Evolutionary conservation across 2,329 filamentous ascomycete species (phyloP).

Genomic region (Fusarium protoensiforme): DNA sequence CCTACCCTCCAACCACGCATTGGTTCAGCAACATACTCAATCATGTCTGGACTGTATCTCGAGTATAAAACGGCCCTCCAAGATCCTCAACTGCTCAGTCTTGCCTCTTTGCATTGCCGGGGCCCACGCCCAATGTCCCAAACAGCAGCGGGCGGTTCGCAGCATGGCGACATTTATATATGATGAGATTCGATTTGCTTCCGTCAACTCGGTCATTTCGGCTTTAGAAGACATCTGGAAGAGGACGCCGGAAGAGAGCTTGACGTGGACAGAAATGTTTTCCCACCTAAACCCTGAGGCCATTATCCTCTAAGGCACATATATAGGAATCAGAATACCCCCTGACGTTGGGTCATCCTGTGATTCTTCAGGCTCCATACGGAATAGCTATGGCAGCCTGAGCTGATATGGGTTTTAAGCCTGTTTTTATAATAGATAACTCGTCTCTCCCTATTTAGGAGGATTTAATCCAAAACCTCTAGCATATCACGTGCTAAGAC

Average conservation of each 20-base stretch:
- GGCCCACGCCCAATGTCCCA: slow-evolving; percentile 45
- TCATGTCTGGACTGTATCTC: slow-evolving; percentile 51
- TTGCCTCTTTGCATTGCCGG: slow-evolving; percentile 52
- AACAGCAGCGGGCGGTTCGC: slow-evolving; percentile 42
- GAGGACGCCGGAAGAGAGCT: neutral
- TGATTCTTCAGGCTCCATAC: too few relatives aligned
- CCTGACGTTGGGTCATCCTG: too few relatives aligned
- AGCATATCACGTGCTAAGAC: too few relatives aligned
- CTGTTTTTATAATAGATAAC: too few relatives aligned
- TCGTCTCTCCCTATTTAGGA: too few relatives aligned
- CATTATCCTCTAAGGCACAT: slow-evolving; percentile 32
- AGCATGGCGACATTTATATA: slow-evolving; percentile 39
- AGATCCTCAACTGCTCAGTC: slow-evolving; percentile 53
- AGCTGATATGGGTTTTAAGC: too few relatives aligned
- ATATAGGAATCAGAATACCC: neutral
- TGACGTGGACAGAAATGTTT: slow-evolving; percentile 42
- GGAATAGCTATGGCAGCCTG: too few relatives aligned
- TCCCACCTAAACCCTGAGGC: slow-evolving; percentile 34
- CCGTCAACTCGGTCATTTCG: slow-evolving; percentile 50
- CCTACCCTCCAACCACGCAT: slow-evolving; percentile 49
- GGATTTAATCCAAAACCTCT: too few relatives aligned
- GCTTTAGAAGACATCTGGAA: slow-evolving; percentile 40
- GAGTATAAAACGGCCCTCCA: slow-evolving; percentile 49
- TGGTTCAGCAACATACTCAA: slow-evolving; percentile 54
- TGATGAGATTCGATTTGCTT: slow-evolving; percentile 48